Evolutionary conservation across 441 rosid species (phyloP).

Genomic region (Syzygium syzygioides): DNA sequence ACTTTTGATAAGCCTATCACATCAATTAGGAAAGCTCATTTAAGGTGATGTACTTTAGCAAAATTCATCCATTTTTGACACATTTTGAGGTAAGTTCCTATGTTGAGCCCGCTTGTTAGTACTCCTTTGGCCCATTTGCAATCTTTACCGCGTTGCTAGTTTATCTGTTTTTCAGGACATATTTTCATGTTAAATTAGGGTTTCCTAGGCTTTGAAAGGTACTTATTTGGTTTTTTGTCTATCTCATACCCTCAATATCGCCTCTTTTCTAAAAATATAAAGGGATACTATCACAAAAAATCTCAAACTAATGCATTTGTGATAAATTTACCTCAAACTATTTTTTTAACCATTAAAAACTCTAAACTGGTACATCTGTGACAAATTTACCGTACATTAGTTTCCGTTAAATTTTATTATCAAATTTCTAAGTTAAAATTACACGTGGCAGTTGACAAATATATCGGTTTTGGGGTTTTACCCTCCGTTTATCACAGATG

Average conservation of each 20-base stretch:
- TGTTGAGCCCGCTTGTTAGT: background rate
- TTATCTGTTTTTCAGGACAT: background rate
- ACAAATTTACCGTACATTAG: too few relatives aligned
- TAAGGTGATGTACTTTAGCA: background rate
- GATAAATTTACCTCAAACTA: too few relatives aligned
- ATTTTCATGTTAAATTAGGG: background rate
- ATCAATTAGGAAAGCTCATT: background rate
- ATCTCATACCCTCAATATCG: background rate
- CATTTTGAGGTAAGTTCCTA: background rate
- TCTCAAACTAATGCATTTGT: too few relatives aligned
- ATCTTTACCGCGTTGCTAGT: background rate
- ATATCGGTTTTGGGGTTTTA: too few relatives aligned
- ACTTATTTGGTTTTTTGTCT: background rate
- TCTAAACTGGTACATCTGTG: too few relatives aligned
- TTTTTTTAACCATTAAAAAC: too few relatives aligned
- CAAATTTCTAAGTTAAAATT: too few relatives aligned
- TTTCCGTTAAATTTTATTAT: too few relatives aligned
- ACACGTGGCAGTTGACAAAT: too few relatives aligned
- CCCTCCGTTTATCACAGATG: too few relatives aligned
- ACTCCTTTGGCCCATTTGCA: background rate
- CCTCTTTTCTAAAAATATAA: background rate
- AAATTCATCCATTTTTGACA: background rate
- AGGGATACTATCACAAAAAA: too few relatives aligned
- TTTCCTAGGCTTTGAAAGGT: background rate
- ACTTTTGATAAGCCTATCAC: background rate